A percentile compares a stretch with the other conserved stretches of the same genome.
phyloP scores from a whole-genome alignment of 164 flowering plant genomes.

The Magnolia kwangsiensis region DNA sequence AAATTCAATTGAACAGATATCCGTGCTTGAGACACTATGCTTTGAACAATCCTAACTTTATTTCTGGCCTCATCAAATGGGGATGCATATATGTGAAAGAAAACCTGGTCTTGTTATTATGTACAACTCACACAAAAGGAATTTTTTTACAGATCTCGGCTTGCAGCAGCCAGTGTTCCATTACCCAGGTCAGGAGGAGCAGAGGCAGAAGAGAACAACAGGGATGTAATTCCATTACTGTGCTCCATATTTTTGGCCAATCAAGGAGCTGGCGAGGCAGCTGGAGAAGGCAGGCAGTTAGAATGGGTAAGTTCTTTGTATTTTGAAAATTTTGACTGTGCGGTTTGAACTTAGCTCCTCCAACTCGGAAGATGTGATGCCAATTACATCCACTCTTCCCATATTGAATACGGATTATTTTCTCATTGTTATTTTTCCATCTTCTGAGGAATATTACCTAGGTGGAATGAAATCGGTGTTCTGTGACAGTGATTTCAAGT shows the following conservation, averaged over 20 bases:
- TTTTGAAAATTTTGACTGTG: neutral
- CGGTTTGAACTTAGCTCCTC: neutral
- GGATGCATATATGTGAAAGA: neutral
- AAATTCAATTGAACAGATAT: neutral
- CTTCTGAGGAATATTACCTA: too few relatives aligned
- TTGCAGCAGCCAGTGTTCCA: slow-evolving; percentile 64
- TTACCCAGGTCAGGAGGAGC: slow-evolving; percentile 35
- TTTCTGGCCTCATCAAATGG: neutral
- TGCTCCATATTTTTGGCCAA: slow-evolving; percentile 93
- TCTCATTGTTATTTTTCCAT: too few relatives aligned
- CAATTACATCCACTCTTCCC: neutral
- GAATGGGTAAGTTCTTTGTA: slow-evolving; percentile 46
- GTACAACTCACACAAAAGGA: neutral
- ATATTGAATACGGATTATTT: neutral
- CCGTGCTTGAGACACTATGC: neutral
- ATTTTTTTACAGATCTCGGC: slow-evolving; percentile 61
- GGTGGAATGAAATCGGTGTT: too few relatives aligned
- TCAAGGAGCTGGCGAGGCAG: slow-evolving; percentile 73
- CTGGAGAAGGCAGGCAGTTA: slow-evolving; percentile 51
- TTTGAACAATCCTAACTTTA: neutral
- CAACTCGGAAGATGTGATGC: too few relatives aligned
- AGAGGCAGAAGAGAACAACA: slow-evolving; percentile 24
- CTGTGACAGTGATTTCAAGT: neutral
- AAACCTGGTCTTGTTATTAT: neutral
- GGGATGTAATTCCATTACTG: slow-evolving; percentile 65